phyloP scores from a whole-genome alignment of 2,329 filamentous ascomycete species.

The Calonectria fujianensis region DNA sequence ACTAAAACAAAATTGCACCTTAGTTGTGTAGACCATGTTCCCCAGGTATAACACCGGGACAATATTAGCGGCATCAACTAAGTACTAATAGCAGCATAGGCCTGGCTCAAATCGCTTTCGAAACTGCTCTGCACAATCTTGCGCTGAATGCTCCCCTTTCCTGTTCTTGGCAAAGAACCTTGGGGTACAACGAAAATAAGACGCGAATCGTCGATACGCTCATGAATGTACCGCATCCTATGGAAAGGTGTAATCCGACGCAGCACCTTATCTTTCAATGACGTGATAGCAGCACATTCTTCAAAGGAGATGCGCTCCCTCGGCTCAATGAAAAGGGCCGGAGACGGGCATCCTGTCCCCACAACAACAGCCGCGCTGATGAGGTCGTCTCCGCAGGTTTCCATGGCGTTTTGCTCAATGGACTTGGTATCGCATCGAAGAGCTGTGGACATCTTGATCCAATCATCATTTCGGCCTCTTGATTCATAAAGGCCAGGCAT shows the following conservation, averaged over 20 bases:
- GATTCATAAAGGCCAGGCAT: conserved; percentile 12
- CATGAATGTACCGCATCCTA: neutral
- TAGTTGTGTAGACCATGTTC: neutral
- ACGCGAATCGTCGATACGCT: neutral
- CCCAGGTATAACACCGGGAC: neutral
- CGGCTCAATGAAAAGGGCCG: conserved; percentile 6
- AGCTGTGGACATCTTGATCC: conserved; percentile 9
- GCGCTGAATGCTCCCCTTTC: conserved; percentile 11
- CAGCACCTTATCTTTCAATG: neutral
- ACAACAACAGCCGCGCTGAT: conserved; percentile 4
- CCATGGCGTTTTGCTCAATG: conserved; percentile 13
- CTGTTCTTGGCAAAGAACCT: conserved; percentile 5
- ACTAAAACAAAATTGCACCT: neutral
- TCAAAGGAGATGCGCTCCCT: neutral
- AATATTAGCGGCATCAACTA: neutral
- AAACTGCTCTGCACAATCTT: conserved; percentile 14
- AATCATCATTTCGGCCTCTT: conserved; percentile 1
- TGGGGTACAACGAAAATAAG: conserved; percentile 9
- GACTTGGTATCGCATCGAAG: conserved; percentile 3
- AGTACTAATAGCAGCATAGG: neutral
- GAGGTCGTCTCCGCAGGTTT: neutral
- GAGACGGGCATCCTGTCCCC: conserved; percentile 12
- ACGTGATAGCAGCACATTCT: neutral
- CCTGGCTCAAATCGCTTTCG: neutral
- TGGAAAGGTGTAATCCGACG: neutral